Base-by-base conservation (phyloP, 768 basidiomycete genomes). In the Hygrophorus russula region DNA sequence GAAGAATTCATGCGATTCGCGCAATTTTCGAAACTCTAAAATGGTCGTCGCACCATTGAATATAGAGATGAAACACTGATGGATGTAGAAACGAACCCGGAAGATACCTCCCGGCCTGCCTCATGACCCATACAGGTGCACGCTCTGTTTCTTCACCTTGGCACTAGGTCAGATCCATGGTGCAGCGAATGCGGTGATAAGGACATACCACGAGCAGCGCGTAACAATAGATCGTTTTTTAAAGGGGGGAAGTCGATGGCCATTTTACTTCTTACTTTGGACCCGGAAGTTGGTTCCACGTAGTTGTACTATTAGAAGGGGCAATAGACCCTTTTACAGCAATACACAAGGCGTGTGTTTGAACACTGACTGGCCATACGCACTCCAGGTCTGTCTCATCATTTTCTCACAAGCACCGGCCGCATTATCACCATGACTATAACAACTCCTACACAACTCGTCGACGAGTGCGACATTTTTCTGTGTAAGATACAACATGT, bases 41-140 rank as follows among this genome's bases (percentile, higher is more conserved):
- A 17, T 3, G 18, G 83, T 82, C 74, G 83, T 82, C 74, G 50
- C 91, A 82, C 29, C 94, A 68, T 57, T 80, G 76, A 97, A 66
- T 96, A 92, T 92, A 58, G 29, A 19, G 19, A 27, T 39, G 17
- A 31, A 12, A 41, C 39, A 42, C 7, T 7, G 14, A 43, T 39
- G 35, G 35, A 32, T 36, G 50, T 47, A 35, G n/a, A 37, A 46
- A 58, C 63, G 57, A 54, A 86, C 87, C 93, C 62, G 93, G 93
- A 36, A 97, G 77, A 65, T 94, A 93, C 41, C 93, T 78, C 39
- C 93, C 93, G 17, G 93, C 93, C 59, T 97, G 93, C 29, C 93
- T 78, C 93, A 97, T 97, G 39, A 94, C 85, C 93, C 93, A 97
- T 45, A 92, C 90, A n/a, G 93, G 92, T 5, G 92, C 90, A 44